Conservation (phyloP, 2,329 filamentous ascomycete genomes). For the Fusarium proliferatum region DNA sequence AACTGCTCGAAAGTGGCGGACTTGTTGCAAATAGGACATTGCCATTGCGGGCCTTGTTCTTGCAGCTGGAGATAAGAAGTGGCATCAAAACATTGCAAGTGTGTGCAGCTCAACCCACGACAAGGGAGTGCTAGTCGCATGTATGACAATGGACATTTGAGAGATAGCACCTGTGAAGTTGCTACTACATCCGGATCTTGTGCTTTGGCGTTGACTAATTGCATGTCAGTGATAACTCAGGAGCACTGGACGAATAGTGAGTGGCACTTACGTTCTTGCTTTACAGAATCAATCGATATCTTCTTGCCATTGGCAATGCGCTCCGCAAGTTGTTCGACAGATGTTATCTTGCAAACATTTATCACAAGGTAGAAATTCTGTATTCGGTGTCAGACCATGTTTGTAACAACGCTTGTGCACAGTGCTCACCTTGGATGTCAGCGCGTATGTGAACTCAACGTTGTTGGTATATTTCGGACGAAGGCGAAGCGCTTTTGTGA, state of each 20-base stretch:
- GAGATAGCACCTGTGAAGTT: constrained; percentile 86
- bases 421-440: constrained; percentile 81
- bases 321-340: constrained; percentile 76
- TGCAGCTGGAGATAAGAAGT: constrained; percentile 92
- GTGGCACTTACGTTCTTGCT: constrained; percentile 81
- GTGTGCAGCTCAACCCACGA: constrained; percentile 81
- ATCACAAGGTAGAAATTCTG: constrained; percentile 79
- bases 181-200: constrained; percentile 90
- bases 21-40: constrained; percentile 94
- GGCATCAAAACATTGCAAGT: constrained; percentile 96
- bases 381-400: constrained; percentile 25
- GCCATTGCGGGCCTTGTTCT: constrained; percentile 96
- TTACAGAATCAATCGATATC: constrained; percentile 83
- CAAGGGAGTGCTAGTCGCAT: constrained; percentile 83
- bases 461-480: constrained; percentile 79
- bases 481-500: constrained; percentile 80
- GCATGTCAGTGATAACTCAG: constrained; percentile 33
- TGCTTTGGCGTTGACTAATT: constrained; percentile 79
- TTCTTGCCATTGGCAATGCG: constrained; percentile 73
- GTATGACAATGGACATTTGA: constrained; percentile 93
- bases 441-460: constrained; percentile 88
- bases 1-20: constrained; percentile 82
- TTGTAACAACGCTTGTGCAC: constrained; percentile 24
- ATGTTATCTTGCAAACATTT: constrained; percentile 79
- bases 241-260: constrained; percentile 19